Base-by-base conservation (phyloP, 2,329 filamentous ascomycete species). In the Neoarthrinium moseri region DNA sequence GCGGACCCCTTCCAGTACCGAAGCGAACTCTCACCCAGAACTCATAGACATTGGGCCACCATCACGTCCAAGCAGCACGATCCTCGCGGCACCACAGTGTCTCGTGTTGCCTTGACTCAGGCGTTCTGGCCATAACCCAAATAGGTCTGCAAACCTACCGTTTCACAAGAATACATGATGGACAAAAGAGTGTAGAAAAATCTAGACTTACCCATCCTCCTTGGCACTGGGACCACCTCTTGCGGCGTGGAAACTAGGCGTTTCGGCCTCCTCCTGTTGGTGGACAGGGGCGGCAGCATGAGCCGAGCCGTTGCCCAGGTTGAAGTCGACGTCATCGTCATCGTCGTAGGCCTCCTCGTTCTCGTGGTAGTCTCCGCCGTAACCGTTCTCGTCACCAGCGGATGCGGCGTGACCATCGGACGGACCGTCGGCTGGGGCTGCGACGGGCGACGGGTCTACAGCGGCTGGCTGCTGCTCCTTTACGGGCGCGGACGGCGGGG, bases 121-220 rank as follows among this genome's bases (percentile, higher is more conserved):
- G n/a, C n/a, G n/a, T n/a, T n/a, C n/a, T n/a, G n/a, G n/a, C n/a
- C n/a, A n/a, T n/a, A n/a, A n/a, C n/a, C n/a, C n/a, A n/a, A n/a
- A n/a, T n/a, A n/a, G n/a, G n/a, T n/a, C n/a, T n/a, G n/a, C n/a
- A n/a, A n/a, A n/a, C n/a, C n/a, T n/a, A n/a, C n/a, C n/a, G n/a
- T n/a, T n/a, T n/a, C n/a, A n/a, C n/a, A n/a, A n/a, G n/a, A n/a
- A n/a, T n/a, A n/a, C n/a, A 8, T 15, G n/a, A 35, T 24, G 15
- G 30, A 15, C 5, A 36, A 18, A 20, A 39, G 50, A 49, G 45
- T 45, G 53, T 49, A 57, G 50, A 48, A 54, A 51, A 53, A 55
- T 52, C 54, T 48, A 46, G 55, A 83, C 89, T 91, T 84, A 95
- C 89, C 89, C 89, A 64, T 95, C 89, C 81, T 95, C 89, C 70